Conservation (phyloP, 805 yeast genomes). For the Clavispora phyllophila region DNA sequence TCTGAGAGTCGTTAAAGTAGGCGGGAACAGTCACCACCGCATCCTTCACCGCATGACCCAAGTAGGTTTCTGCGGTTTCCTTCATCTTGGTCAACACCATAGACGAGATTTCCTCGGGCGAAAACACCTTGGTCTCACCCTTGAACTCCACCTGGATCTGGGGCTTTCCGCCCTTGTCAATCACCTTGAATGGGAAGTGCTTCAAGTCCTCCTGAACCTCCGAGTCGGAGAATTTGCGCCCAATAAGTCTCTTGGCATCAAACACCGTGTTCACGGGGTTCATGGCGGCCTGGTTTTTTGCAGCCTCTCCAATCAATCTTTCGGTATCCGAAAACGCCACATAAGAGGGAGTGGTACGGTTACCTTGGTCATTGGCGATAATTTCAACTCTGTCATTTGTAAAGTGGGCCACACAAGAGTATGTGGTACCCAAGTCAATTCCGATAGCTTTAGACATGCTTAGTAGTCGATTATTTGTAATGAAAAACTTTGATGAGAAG, state of each 20-base stretch:
- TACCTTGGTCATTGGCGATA: conserved; percentile 96
- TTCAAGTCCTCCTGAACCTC: conserved; percentile 76
- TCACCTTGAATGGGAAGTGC: conserved; percentile 84
- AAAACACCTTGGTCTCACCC: conserved; percentile 80
- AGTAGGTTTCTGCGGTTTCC: conserved; percentile 86
- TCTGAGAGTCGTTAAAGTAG: conserved; percentile 39
- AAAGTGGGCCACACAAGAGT: conserved; percentile 84
- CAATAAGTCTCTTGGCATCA: conserved; percentile 93
- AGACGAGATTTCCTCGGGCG: conserved; percentile 93
- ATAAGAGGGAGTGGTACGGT: conserved; percentile 95
- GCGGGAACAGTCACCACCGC: conserved; percentile 43
- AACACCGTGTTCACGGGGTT: conserved; percentile 91
- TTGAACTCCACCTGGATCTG: conserved; percentile 80
- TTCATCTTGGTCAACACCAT: conserved; percentile 91
- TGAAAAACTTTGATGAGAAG: neutral
- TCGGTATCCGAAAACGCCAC: conserved; percentile 96
- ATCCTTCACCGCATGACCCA: conserved; percentile 71
- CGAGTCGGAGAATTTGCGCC: conserved; percentile 70
- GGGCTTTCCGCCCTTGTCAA: conserved; percentile 81
- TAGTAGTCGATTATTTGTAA: neutral
- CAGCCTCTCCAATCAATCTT: conserved; percentile 95
- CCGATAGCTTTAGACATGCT: conserved; percentile 50
- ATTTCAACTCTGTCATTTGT: conserved; percentile 85
- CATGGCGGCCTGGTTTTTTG: conserved; percentile 97
- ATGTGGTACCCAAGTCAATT: conserved; percentile 96